phyloP scores from a whole-genome alignment of 305 asterid genomes.

The Petunia hybrid region DNA sequence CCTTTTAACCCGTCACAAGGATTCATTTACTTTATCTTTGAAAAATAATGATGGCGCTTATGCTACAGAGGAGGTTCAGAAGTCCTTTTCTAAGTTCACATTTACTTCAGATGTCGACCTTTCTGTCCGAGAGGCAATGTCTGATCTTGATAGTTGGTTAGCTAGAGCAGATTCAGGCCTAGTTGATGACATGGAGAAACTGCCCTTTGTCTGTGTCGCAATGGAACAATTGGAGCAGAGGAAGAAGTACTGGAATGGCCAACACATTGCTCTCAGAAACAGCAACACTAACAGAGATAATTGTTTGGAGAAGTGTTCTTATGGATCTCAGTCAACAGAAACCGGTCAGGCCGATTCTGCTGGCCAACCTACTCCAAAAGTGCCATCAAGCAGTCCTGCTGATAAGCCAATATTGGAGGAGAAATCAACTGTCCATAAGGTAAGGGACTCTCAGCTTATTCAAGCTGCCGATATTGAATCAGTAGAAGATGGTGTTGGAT shows the following conservation, averaged over 20 bases:
- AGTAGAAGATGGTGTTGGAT: conserved; percentile 48
- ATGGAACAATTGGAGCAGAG: conserved; percentile 77
- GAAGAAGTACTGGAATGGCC: conserved; percentile 81
- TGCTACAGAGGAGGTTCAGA: conserved; percentile 54
- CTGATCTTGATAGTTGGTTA: conserved; percentile 92
- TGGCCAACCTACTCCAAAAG: conserved; percentile 32
- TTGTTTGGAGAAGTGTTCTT: conserved; percentile 33
- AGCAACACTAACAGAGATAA: conserved; percentile 35
- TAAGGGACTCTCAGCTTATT: conserved; percentile 44
- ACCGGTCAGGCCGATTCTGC: conserved; percentile 33
- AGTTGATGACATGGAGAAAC: conserved; percentile 92
- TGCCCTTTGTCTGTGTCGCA: conserved; percentile 94
- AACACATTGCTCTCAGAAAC: conserved; percentile 44
- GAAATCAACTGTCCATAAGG: conserved; percentile 45
- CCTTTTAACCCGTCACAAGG: conserved; percentile 79
- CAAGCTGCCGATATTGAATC: conserved; percentile 51
- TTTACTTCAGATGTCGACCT: conserved; percentile 86
- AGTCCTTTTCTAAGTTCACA: conserved; percentile 81
- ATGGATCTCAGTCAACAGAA: conserved; percentile 51
- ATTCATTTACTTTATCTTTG: conserved; percentile 64
- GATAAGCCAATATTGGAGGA: conserved; percentile 42
- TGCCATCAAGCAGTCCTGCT: conserved; percentile 38
- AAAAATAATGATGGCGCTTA: conserved; percentile 51
- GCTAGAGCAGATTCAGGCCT: conserved; percentile 94
- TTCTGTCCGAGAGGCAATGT: conserved; percentile 84